A percentile compares a stretch with the other conserved stretches of the same genome.
These are phyloP conservation scores for Hericium erinaceus DNA, from an alignment of 768 basidiomycete species.

Conservation along the genomic window DNA sequence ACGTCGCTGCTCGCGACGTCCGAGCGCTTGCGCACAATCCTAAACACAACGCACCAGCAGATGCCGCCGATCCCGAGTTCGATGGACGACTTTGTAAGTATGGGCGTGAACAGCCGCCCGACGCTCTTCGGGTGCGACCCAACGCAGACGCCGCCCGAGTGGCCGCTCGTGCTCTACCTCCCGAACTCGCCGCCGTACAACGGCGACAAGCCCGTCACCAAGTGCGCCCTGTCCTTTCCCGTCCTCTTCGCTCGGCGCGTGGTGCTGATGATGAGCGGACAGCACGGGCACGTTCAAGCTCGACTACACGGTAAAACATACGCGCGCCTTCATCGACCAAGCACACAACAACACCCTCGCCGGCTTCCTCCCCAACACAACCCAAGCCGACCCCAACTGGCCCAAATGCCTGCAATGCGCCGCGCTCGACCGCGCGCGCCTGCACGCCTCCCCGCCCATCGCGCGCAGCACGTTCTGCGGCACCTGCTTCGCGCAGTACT, in stretches of 20 bases:
- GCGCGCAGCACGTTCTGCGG: constrained; percentile 18
- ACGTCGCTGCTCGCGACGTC: constrained; percentile 38
- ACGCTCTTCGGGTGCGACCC: constrained; percentile 79
- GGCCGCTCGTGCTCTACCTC: constrained; percentile 63
- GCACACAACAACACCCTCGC: constrained; percentile 44
- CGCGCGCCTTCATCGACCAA: constrained; percentile 51
- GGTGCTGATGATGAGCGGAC: not conserved
- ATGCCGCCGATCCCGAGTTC: constrained; percentile 58
- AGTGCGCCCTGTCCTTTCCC: constrained; percentile 31
- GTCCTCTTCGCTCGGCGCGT: not conserved
- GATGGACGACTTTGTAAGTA: constrained; percentile 40
- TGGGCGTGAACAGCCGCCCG: constrained; percentile 56
- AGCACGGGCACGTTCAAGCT: constrained; percentile 54
- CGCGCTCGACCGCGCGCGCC: constrained; percentile 34
- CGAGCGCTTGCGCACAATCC: constrained; percentile 33
- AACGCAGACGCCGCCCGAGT: constrained; percentile 36
- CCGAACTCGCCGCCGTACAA: constrained; percentile 68
- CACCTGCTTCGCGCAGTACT: constrained; percentile 22
- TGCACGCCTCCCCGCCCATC: constrained; percentile 5
- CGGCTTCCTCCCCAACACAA: constrained; percentile 54
- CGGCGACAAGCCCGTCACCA: constrained; percentile 53
- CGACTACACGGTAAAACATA: constrained; percentile 47
- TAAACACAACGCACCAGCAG: constrained; percentile 42
- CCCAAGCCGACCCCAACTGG: constrained; percentile 44
- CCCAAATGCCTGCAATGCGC: constrained; percentile 66